Evolutionary conservation across 106 monocot genomes (phyloP), one percentile per base, ranked within the genome.

Genomic region (Phalaenopsis equestris): DNA sequence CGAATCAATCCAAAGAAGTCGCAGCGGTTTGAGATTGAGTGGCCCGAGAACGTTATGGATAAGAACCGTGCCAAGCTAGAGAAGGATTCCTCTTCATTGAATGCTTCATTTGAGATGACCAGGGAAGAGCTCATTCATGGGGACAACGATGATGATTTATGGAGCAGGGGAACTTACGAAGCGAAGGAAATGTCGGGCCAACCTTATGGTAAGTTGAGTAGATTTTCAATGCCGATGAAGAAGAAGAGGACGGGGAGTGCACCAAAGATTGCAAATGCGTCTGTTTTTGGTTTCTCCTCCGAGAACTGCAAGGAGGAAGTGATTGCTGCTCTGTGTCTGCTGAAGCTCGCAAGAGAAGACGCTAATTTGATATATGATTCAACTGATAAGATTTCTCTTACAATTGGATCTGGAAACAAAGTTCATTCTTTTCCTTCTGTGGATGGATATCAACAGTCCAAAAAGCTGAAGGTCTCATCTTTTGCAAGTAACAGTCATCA

Each of bases 331-430:
- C 2, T 75, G 39, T 70, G 67, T 49, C 84, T 87, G 17, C 21
- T 87, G 76, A 84, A 84, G 81, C 84, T 87, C 15, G 84, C 87
- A 5, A 77, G 78, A 57, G 84, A 79, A 30, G 30, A 30, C 49
- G 38, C 55, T 18, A 41, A 79, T 2, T 30, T n/a, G 2, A 16
- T 39, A 17, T 1, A 52, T 4, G 15, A 52, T 30, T 70, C 9
- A 37, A 8, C 67, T 1, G 36, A 67, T 67, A 2, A 67, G 30
- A 8, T 14, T 30, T 37, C 2, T 52, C 52, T 2, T 12, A 52
- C 12, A 12, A 52, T 11, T 11, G 52, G 52, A 52, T 0, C 3
- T 52, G 52, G 52, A 2, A 52, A 12, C 6, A 39, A 70, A 37
- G 39, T 39, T 70, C 21, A 12, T 10, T 70, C 39, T 30, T 23